Evolutionary conservation across 345 rosid genomes (phyloP), one percentile per base, ranked within the genome.

Genomic region (Viola odorata): DNA sequence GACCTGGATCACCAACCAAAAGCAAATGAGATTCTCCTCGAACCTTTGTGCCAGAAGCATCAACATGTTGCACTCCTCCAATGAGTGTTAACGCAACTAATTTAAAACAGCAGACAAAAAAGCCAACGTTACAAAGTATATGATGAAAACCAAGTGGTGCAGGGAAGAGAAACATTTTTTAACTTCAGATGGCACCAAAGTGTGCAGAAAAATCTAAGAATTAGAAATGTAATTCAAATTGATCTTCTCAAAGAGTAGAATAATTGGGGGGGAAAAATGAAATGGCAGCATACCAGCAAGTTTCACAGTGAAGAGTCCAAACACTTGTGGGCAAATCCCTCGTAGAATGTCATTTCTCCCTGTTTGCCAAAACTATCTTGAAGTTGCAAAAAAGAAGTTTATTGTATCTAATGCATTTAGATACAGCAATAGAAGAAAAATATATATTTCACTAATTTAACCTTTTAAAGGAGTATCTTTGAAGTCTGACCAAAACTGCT

Each of bases 221-320:
- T 8, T 15, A 39, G 12, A n/a, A 37, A 57, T 39, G 4, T 4
- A 39, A 57, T 6, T 7, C 15, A 40, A 39, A 56, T 9, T 13
- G 4, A 5, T 48, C 41, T 56, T 39, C 47, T 23, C 7, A 4
- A 32, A 7, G 12, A 56, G 60, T 0, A 48, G 36, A 68, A 50
- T 37, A 54, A 61, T 42, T 11, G 14, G 51, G 41, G 4, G 37
- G n/a, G 39, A 12, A 37, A 53, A 5, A 58, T 15, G 63, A 38
- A 68, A 63, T 45, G n/a, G 60, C 9, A 52, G 14, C 44, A 41
- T 59, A 92, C 96, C 97, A 73, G 99, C 94, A 60, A 92, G 94
- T 79, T 92, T 92, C 77, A 92, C 91, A n/a, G 97, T 92, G 83
- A 94, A 90, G 62, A 94, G 95, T 61, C 99, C 99, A 82, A 94